Evolutionary conservation across 441 rosid genomes (phyloP), one percentile per base, ranked within the genome.

Genomic region (Melastoma candidum): DNA sequence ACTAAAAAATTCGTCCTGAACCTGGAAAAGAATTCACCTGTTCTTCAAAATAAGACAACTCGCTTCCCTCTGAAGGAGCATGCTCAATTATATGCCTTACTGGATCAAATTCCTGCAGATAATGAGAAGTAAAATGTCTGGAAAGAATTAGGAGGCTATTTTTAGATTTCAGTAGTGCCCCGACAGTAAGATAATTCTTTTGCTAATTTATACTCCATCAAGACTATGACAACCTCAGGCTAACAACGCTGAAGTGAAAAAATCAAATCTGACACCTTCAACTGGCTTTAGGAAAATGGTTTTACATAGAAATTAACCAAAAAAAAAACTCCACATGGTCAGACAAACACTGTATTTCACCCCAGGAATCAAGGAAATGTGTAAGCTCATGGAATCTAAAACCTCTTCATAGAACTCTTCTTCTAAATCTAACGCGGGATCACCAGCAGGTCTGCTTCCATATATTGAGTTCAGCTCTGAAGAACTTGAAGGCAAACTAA

Each of bases 321-420:
- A 17, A 17, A 4, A 6, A 36, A 36, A 36, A 36, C 41, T 36
- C 41, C 22, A 17, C 22, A 17, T 17, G 22, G 22, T 17, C 22
- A 17, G 22, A 17, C 22, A 17, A 36, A 36, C 36, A 29, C 41
- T 4, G 41, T 36, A 6, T 36, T 36, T 36, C 41, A 36, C 8
- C 45, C 36, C 44, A 1, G 2, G 3, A 26, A 26, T 3, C 48
- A 50, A 11, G 29, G 25, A 13, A 65, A 53, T n/a, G n/a, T 8
- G 27, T 22, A 36, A 41, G 24, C 11, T 48, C 12, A 57, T 53
- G 11, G 32, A 43, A 51, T 56, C 11, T 51, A 51, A 44, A 44
- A 93, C 98, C 97, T 93, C 87, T 47, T 80, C 72, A 53, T 89
- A 89, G 77, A 89, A 93, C 1, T 80, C 95, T 46, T 89, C 77